phyloP scores from a whole-genome alignment of 805 yeast genomes.

The Suhomyces faveliae region DNA sequence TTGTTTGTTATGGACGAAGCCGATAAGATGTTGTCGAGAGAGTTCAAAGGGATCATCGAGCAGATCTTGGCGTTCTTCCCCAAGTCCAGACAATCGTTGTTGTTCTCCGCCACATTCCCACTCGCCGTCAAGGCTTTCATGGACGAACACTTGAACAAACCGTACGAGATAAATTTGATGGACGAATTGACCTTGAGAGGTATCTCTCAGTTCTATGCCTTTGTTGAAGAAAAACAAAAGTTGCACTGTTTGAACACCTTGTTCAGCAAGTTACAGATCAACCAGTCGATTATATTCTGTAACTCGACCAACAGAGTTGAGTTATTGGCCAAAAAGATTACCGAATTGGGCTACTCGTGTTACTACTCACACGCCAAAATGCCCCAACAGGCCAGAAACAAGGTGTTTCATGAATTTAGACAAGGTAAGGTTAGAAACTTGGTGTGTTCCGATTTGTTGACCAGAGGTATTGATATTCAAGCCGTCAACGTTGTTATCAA shows the following conservation, averaged over 20 bases:
- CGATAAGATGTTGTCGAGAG: conserved; percentile 91
- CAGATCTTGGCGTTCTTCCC: conserved; percentile 85
- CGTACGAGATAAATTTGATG: conserved; percentile 95
- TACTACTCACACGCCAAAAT: conserved; percentile 95
- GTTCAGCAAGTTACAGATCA: conserved; percentile 90
- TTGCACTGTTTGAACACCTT: conserved; percentile 93
- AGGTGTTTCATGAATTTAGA: conserved; percentile 97
- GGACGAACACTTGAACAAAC: conserved; percentile 85
- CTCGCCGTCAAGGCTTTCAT: conserved; percentile 87
- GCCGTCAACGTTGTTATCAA: conserved; percentile 98
- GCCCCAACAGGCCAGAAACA: conserved; percentile 96
- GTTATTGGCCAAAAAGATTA: conserved; percentile 89
- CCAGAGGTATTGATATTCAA: conserved; percentile 98
- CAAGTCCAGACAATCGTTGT: conserved; percentile 62
- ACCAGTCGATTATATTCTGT: conserved; percentile 95
- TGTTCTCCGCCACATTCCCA: conserved; percentile 96
- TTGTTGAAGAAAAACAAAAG: conserved; percentile 94
- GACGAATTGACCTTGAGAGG: conserved; percentile 95
- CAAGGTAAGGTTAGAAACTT: conserved; percentile 96
- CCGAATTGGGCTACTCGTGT: conserved; percentile 95
- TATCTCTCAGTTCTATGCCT: conserved; percentile 97
- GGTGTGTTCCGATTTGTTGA: conserved; percentile 93
- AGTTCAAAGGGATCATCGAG: conserved; percentile 82
- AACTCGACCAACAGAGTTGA: conserved; percentile 97
- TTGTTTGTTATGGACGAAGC: conserved; percentile 98